phyloP scores from a whole-genome alignment of 1,284 basidiomycete species.

The Microstroma glucosiphilum region DNA sequence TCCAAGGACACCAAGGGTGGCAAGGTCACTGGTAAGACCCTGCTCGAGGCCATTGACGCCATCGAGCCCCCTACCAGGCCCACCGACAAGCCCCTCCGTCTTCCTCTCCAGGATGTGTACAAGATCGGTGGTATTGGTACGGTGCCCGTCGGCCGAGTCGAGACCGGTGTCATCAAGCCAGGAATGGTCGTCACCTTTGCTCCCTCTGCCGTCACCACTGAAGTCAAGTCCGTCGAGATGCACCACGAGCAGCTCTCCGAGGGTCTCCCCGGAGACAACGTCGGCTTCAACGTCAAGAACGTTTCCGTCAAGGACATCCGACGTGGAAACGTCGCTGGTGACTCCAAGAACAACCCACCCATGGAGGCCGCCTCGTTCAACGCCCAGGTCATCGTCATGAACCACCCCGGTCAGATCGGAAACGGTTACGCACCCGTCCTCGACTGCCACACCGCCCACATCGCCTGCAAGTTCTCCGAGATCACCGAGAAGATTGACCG shows the following conservation, averaged over 20 bases:
- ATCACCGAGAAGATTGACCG: conserved; percentile 96
- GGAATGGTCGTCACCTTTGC: conserved; percentile 96
- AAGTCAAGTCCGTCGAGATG: conserved; percentile 99
- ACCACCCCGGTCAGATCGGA: conserved; percentile 99
- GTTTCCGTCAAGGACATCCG: conserved; percentile 99
- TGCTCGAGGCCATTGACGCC: conserved; percentile 98
- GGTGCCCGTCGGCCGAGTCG: conserved; percentile 99
- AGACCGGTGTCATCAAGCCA: conserved; percentile 99
- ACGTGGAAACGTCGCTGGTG: conserved; percentile 96
- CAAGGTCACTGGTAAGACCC: conserved; percentile 91
- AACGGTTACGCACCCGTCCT: conserved; percentile 96
- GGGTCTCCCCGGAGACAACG: conserved; percentile 97
- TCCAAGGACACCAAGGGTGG: conserved; percentile 73
- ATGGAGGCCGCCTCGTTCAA: conserved; percentile 99
- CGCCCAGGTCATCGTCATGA: conserved; percentile 99
- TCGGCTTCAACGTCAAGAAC: conserved; percentile 89
- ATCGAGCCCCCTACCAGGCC: conserved; percentile 96
- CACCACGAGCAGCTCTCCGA: conserved; percentile 98
- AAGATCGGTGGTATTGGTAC: conserved; percentile 99
- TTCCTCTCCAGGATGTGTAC: conserved; percentile 99
- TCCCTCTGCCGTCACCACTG: conserved; percentile 95
- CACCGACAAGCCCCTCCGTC: conserved; percentile 98
- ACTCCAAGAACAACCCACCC: conserved; percentile 99
- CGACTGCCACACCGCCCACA: conserved; percentile 99
- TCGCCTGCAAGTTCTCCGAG: conserved; percentile 99